These are phyloP conservation scores for Aspergillus brasiliensis DNA, from an alignment of 2,329 filamentous ascomycete genomes.

Conservation along the genomic window DNA sequence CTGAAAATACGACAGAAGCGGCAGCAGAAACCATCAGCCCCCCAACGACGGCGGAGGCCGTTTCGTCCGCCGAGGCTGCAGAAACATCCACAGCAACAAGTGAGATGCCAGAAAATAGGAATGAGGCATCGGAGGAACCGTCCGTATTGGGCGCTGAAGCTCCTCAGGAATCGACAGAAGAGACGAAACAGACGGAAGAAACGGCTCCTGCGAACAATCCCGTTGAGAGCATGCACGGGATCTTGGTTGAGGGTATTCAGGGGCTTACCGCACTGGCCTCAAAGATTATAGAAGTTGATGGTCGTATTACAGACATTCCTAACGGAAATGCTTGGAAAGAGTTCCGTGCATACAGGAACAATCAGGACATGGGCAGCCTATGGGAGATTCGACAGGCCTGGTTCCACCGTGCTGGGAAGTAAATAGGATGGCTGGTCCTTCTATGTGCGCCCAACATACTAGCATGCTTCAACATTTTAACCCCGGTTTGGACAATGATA, in stretches of 20 bases:
- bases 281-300: conserved; percentile 45
- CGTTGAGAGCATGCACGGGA: conserved; percentile 16
- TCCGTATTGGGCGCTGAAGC: background rate
- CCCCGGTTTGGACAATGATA: background rate
- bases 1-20: background rate
- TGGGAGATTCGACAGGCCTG: conserved; percentile 48
- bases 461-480: background rate
- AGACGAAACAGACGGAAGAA: background rate
- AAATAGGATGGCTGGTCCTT: conserved; percentile 13
- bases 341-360: conserved; percentile 45
- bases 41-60: background rate
- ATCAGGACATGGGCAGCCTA: conserved; percentile 50
- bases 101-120: background rate
- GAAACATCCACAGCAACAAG: background rate
- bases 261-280: conserved; percentile 31
- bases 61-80: background rate
- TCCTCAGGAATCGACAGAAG: background rate
- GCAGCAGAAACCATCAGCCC: conserved; percentile 5
- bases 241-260: conserved; percentile 33
- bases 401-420: conserved; percentile 30
- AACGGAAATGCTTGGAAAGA: conserved; percentile 48
- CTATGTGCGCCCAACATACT: background rate
- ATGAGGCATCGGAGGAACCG: background rate
- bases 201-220: conserved; percentile 6
- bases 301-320: conserved; percentile 35